Percentiles rank a stretch among this genome's conserved stretches.
Evolutionary conservation across 345 rosid species (phyloP).

Genomic region (Boechera retrofracta): DNA sequence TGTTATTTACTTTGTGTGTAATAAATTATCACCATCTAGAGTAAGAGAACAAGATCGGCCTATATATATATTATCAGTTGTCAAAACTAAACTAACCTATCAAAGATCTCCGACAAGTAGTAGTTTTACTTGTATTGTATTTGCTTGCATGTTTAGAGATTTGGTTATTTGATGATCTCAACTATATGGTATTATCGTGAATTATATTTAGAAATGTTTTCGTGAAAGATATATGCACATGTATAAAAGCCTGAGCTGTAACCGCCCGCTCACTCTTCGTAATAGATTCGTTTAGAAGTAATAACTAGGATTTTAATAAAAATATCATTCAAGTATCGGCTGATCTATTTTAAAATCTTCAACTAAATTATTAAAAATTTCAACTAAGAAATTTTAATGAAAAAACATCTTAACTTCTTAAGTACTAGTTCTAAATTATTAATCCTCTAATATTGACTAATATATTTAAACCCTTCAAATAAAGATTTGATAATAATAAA

Average conservation of each 20-base stretch:
- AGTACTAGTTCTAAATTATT: too few species aligned
- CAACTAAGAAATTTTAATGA: too few species aligned
- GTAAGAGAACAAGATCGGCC: background rate
- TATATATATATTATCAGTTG: background rate
- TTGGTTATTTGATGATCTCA: slow-evolving; percentile 7
- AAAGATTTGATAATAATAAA: too few species aligned
- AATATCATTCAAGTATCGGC: too few species aligned
- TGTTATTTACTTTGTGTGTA: background rate
- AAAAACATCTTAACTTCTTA: too few species aligned
- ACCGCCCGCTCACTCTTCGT: slow-evolving; percentile 32
- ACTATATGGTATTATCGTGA: background rate
- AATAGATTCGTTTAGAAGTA: slow-evolving; percentile 18
- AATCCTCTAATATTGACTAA: too few species aligned
- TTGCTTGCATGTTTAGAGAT: slow-evolving; percentile 32
- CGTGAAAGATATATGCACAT: slow-evolving; percentile 2
- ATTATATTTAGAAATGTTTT: background rate
- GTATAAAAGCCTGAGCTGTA: slow-evolving; percentile 19
- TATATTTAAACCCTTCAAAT: too few species aligned
- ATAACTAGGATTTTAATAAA: background rate
- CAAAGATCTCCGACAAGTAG: background rate
- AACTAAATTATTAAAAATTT: too few species aligned
- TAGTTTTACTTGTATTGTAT: background rate
- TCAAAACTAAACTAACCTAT: slow-evolving; percentile 19
- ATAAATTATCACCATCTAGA: background rate
- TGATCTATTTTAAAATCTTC: too few species aligned